Evolutionary conservation across 2,329 filamentous ascomycete genomes (phyloP).

Genomic region (Thermochaetoides dissita): DNA sequence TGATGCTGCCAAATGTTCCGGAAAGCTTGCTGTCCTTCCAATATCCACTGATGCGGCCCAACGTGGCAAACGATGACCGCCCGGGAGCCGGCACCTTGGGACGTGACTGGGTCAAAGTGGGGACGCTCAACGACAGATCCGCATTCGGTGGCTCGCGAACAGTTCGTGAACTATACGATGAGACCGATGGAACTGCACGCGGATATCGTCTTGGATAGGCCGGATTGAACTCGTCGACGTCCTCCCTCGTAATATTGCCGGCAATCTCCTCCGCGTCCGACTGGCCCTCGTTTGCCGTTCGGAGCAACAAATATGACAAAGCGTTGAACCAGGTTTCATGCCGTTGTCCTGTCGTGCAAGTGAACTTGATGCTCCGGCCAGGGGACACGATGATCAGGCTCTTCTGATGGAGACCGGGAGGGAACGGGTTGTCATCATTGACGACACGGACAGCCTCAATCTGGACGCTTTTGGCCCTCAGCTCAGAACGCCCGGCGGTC

Average conservation of each 20-base stretch:
- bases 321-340: constrained; percentile 99
- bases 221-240: constrained; percentile 73
- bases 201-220: constrained; percentile 33
- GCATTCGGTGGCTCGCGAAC: constrained; percentile 49
- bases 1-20: constrained; percentile 39
- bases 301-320: constrained; percentile 77
- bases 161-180: constrained; percentile 66
- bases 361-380: constrained; percentile 82
- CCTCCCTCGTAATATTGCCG: constrained; percentile 44
- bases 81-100: constrained; percentile 16
- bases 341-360: constrained; percentile 79
- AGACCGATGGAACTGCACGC: constrained; percentile 45
- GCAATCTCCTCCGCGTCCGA: constrained; percentile 46
- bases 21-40: constrained; percentile 36
- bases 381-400: constrained; percentile 83
- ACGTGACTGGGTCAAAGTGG: constrained; percentile 38
- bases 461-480: constrained; percentile 73
- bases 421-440: constrained; percentile 86
- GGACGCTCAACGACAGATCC: constrained; percentile 36
- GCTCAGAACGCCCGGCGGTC: constrained; percentile 59
- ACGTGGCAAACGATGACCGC: constrained; percentile 28
- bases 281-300: constrained; percentile 53
- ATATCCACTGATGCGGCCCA: constrained; percentile 47
- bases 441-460: constrained; percentile 90
- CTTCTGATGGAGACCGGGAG: constrained; percentile 86